A percentile compares a stretch with the other conserved stretches of the same genome.
These are phyloP conservation scores for Agaricus subrufescens DNA, from an alignment of 768 basidiomycete species.

Conservation along the genomic window DNA sequence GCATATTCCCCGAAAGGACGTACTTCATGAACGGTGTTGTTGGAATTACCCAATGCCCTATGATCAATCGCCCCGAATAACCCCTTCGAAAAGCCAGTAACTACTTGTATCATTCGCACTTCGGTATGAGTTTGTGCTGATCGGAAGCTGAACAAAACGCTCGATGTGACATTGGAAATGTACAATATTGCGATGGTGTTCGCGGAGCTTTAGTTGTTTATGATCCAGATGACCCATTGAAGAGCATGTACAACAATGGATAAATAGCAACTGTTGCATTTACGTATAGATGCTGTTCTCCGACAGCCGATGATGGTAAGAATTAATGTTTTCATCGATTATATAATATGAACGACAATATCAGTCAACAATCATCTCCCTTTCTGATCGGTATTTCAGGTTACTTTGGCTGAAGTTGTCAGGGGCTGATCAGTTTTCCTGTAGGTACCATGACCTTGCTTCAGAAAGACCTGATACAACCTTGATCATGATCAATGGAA, in stretches of 20 bases:
- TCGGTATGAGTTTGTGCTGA: not conserved
- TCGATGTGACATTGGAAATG: not conserved
- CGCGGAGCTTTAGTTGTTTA: slow-evolving; percentile 19
- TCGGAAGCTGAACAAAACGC: not conserved
- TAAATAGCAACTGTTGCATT: not conserved
- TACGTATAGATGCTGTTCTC: not conserved
- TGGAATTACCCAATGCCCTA: slow-evolving; percentile 36
- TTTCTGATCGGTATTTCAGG: slow-evolving; percentile 40
- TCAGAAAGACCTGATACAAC: slow-evolving; percentile 29
- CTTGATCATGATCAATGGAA: slow-evolving; percentile 41
- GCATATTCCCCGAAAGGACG: slow-evolving; percentile 25
- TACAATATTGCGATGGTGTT: slow-evolving; percentile 22
- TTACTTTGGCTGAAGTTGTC: not conserved
- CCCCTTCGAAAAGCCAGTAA: slow-evolving; percentile 38
- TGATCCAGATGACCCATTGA: slow-evolving; percentile 17
- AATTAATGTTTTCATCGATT: not conserved
- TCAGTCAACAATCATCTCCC: slow-evolving; percentile 38
- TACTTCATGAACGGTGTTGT: slow-evolving; percentile 27
- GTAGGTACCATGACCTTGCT: slow-evolving; percentile 32
- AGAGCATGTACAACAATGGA: slow-evolving; percentile 22
- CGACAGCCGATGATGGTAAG: not conserved
- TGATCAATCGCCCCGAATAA: slow-evolving; percentile 28
- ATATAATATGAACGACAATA: not conserved
- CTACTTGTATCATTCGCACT: slow-evolving; percentile 34
- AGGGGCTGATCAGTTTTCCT: not conserved